Conservation (phyloP, 257 asterid genomes). For the Misopates orontium region DNA sequence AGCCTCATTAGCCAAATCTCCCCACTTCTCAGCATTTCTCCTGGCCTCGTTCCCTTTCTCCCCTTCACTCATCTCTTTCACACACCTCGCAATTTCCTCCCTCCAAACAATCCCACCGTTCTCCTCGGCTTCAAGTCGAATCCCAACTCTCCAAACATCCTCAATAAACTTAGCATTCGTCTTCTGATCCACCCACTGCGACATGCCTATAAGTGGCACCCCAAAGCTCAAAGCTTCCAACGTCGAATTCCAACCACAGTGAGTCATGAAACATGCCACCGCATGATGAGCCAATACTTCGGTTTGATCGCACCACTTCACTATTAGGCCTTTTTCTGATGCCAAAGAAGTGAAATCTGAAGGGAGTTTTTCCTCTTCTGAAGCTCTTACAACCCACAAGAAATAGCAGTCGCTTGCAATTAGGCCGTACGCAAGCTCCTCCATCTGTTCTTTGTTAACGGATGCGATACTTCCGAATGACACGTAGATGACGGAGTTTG, state of each 20-base stretch:
- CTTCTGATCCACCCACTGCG: slow-evolving; percentile 35
- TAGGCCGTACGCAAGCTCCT: slow-evolving; percentile 40
- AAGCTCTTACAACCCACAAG: slow-evolving; percentile 45
- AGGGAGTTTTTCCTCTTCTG: slow-evolving; percentile 41
- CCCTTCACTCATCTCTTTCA: slow-evolving; percentile 26
- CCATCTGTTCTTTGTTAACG: slow-evolving; percentile 35
- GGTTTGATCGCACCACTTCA: slow-evolving; percentile 49
- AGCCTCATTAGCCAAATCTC: slow-evolving; percentile 35
- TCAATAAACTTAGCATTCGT: slow-evolving; percentile 34
- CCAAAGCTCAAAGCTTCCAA: slow-evolving; percentile 39
- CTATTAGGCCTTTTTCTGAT: slow-evolving; percentile 31
- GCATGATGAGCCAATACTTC: slow-evolving; percentile 41
- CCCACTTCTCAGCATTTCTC: slow-evolving; percentile 31
- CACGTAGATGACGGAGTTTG: slow-evolving; percentile 30
- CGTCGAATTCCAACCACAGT: slow-evolving; percentile 49
- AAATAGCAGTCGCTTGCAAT: slow-evolving; percentile 23
- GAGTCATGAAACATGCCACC: slow-evolving; percentile 41
- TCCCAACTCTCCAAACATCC: slow-evolving; percentile 44
- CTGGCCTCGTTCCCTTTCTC: slow-evolving; percentile 25
- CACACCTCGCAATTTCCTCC: slow-evolving; percentile 34
- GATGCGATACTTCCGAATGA: slow-evolving; percentile 39
- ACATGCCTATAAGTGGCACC: slow-evolving; percentile 39
- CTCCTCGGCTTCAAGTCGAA: slow-evolving; percentile 21
- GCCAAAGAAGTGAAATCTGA: slow-evolving; percentile 16
- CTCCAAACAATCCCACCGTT: slow-evolving; percentile 27